A percentile compares a stretch with the other conserved stretches of the same genome.
Conservation (phyloP, 768 basidiomycete species). For the Sarcomyxa edulis region DNA sequence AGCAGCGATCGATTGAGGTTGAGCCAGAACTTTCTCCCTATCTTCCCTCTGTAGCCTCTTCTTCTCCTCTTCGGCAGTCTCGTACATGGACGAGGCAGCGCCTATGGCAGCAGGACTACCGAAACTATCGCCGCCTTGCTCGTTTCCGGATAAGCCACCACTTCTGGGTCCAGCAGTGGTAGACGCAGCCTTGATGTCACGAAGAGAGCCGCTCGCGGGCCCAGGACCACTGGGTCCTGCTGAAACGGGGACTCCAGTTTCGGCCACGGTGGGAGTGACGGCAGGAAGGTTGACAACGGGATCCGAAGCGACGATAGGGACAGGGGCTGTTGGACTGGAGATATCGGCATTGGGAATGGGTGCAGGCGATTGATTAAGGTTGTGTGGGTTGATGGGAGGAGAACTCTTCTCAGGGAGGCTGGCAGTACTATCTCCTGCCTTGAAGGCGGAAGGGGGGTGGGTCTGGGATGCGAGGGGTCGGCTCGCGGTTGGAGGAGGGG, state of each 20-base stretch:
- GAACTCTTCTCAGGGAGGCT: no score
- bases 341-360: conserved; percentile 22
- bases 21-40: conserved; percentile 4
- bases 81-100: conserved; percentile 24
- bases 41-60: conserved; percentile 26
- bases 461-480: conserved; percentile 9
- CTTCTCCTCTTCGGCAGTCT: conserved; percentile 47
- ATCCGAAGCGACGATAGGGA: conserved; percentile 20
- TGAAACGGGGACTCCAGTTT: conserved; percentile 69
- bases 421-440: conserved; percentile 14
- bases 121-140: no score
- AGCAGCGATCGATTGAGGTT: background rate
- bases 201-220: conserved; percentile 60
- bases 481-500: conserved; percentile 31
- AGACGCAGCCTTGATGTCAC: conserved; percentile 39
- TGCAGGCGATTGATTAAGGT: conserved; percentile 35
- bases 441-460: conserved; percentile 16
- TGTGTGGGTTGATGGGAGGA: conserved; percentile 24
- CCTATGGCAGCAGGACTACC: conserved; percentile 14
- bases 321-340: conserved; percentile 11
- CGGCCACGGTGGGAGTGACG: conserved; percentile 61
- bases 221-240: conserved; percentile 59
- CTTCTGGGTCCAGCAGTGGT: conserved; percentile 26
- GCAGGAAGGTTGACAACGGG: conserved; percentile 23
- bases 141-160: conserved; percentile 19